Evolutionary conservation across 1,284 basidiomycete species (phyloP), one percentile per base, ranked within the genome.

Genomic region (Trichosporon faecale): DNA sequence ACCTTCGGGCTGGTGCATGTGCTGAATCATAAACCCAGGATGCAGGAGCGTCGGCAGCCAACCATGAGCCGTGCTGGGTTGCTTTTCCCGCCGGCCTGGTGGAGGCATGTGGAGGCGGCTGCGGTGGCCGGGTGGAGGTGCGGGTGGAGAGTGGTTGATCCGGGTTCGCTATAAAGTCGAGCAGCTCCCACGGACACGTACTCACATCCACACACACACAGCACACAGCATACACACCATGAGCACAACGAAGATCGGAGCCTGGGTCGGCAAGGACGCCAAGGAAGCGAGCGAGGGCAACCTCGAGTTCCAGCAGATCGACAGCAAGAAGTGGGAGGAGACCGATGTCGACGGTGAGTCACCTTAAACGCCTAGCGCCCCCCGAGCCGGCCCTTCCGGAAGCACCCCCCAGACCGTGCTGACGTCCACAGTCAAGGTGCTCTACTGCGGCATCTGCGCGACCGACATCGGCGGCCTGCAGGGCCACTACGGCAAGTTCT

Each of bases 261-360:
- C 81, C 40, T 83, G 81, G 81, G 77, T 75, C 21, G 82, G 78
- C 7, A 75, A 78, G 66, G 78, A 70, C 71, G 21, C 57, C 11
- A 73, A 73, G 67, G 76, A 80, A 46, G 78, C 79, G 11, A 69
- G 79, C 69, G 71, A 83, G 68, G 82, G 82, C n/a, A 77, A 83
- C 40, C 71, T 85, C 67, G 77, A 80, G 69, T 79, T 75, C 71
- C 73, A 76, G 70, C 76, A 80, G 66, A 80, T 80, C 72, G 73
- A 78, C 68, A 79, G 79, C 40, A 83, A 84, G 76, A 69, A 76
- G 27, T 84, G 79, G 72, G 78, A 78, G n/a, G 80, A 83, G 63
- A 78, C 78, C 64, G 84, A 84, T 69, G 77, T 84, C 49, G 83
- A 84, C 46, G 78, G 79, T 77, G 72, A 74, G 79, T 76, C 21